These are phyloP conservation scores for Coemansia sp. DNA, from an alignment of 192 early-diverging fungal species.

Conservation along the genomic window DNA sequence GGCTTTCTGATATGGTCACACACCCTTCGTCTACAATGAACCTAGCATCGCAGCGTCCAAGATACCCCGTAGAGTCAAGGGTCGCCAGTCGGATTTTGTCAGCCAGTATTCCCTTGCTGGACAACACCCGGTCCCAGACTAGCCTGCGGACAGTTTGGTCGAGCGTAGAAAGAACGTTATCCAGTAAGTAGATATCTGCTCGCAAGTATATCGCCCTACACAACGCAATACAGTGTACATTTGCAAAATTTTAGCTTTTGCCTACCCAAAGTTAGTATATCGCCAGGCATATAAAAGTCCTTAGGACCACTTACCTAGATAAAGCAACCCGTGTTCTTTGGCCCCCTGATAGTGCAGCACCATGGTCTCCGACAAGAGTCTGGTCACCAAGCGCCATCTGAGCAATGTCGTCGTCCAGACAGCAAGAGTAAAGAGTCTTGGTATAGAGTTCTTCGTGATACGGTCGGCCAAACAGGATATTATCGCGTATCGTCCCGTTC, in stretches of 20 bases:
- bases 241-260: not conserved
- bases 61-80: conserved; percentile 54
- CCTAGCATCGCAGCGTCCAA: conserved; percentile 49
- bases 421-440: conserved; percentile 60
- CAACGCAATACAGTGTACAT: conserved; percentile 59
- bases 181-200: conserved; percentile 75
- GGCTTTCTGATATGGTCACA: not conserved
- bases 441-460: conserved; percentile 59
- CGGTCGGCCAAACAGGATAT: conserved; percentile 67
- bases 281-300: not conserved
- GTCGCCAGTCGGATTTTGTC: conserved; percentile 53
- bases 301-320: conserved; percentile 43
- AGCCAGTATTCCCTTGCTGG: conserved; percentile 21
- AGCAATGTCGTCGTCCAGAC: conserved; percentile 61
- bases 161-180: conserved; percentile 79
- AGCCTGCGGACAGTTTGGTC: conserved; percentile 63
- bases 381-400: conserved; percentile 60
- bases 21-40: conserved; percentile 47
- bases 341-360: conserved; percentile 43
- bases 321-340: conserved; percentile 63
- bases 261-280: not conserved
- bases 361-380: conserved; percentile 56
- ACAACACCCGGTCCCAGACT: conserved; percentile 66
- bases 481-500: conserved; percentile 70
- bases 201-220: conserved; percentile 69